phyloP scores from a whole-genome alignment of 352 stramenopile species.

The Phytophthora hybrid region DNA sequence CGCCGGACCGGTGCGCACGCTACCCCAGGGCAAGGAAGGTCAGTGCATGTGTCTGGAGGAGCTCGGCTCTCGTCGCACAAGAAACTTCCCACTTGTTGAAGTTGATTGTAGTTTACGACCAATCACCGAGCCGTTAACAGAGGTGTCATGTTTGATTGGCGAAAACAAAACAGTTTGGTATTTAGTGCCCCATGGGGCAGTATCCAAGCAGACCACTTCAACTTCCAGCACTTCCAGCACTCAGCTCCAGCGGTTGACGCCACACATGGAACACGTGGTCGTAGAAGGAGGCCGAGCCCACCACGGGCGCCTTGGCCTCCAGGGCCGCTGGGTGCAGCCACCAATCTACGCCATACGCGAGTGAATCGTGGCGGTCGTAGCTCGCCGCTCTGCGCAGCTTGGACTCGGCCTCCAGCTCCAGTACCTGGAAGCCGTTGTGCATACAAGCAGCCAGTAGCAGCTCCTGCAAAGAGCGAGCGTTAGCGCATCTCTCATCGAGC shows the following conservation, averaged over 20 bases:
- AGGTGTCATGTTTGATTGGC: no score
- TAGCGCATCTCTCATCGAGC: slow-evolving; percentile 2
- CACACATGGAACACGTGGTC: slow-evolving; percentile 82
- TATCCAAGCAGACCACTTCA: slow-evolving; percentile 11
- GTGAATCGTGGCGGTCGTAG: slow-evolving; percentile 75
- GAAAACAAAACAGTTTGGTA: not conserved
- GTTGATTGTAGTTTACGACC: slow-evolving; percentile 1
- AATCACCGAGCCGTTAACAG: not conserved
- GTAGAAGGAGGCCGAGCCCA: slow-evolving; percentile 88
- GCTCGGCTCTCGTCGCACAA: not conserved
- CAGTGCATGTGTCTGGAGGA: not conserved
- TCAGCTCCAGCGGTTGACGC: slow-evolving; percentile 31
- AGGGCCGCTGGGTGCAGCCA: slow-evolving; percentile 60
- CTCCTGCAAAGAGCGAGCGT: slow-evolving; percentile 44
- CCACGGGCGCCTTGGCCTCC: slow-evolving; percentile 45
- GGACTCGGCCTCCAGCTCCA: slow-evolving; percentile 31
- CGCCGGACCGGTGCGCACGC: not conserved
- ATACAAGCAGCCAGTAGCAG: slow-evolving; percentile 84
- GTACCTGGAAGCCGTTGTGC: slow-evolving; percentile 89
- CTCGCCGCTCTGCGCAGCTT: slow-evolving; percentile 32
- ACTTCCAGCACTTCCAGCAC: slow-evolving; percentile 17
- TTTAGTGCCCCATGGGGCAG: slow-evolving; percentile 11
- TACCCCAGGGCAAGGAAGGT: no score
- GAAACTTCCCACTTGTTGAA: slow-evolving; percentile 33
- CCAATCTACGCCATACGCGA: slow-evolving; percentile 90